A percentile compares a stretch with the other conserved stretches of the same genome.
phyloP scores from a whole-genome alignment of 2,329 filamentous ascomycete species.

The Stagonosporopsis chrysanthemi region DNA sequence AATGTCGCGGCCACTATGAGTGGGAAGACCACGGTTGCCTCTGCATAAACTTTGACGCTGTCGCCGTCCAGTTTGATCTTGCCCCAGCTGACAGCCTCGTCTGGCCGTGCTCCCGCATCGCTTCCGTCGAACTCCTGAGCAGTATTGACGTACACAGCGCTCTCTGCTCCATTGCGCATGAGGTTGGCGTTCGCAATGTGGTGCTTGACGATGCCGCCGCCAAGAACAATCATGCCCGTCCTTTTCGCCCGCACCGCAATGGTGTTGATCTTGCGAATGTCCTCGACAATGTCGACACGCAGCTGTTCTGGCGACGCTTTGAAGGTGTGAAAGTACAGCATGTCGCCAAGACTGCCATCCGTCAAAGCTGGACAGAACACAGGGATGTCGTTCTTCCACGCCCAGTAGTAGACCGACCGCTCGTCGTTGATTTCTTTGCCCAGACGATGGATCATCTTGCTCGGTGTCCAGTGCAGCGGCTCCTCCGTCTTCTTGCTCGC shows the following conservation, averaged over 20 bases:
- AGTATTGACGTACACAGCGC: slow-evolving; percentile 97
- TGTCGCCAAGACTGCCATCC: slow-evolving; percentile 93
- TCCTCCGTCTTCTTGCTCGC: slow-evolving; percentile 71
- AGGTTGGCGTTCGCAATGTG: slow-evolving; percentile 97
- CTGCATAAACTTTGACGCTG: slow-evolving; percentile 82
- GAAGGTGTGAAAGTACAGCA: slow-evolving; percentile 99
- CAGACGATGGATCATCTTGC: slow-evolving; percentile 86
- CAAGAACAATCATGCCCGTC: slow-evolving; percentile 93
- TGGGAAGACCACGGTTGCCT: slow-evolving; percentile 72
- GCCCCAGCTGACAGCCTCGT: slow-evolving; percentile 98
- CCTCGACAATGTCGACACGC: slow-evolving; percentile 88
- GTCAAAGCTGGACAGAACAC: slow-evolving; percentile 97
- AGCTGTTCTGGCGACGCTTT: slow-evolving; percentile 83
- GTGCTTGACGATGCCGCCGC: slow-evolving; percentile 95
- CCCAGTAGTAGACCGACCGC: slow-evolving; percentile 94
- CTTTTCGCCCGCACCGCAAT: slow-evolving; percentile 86
- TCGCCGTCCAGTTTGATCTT: slow-evolving; percentile 93
- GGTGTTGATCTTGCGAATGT: slow-evolving; percentile 92
- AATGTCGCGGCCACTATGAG: slow-evolving; percentile 72
- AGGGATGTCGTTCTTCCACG: slow-evolving; percentile 94
- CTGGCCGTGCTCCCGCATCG: slow-evolving; percentile 91
- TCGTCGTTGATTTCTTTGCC: slow-evolving; percentile 95
- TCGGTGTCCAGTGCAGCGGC: slow-evolving; percentile 89
- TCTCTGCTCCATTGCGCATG: slow-evolving; percentile 97
- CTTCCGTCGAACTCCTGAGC: slow-evolving; percentile 97